These are phyloP conservation scores for Argentina anserina DNA, from an alignment of 306 rosid species.

Conservation along the genomic window DNA sequence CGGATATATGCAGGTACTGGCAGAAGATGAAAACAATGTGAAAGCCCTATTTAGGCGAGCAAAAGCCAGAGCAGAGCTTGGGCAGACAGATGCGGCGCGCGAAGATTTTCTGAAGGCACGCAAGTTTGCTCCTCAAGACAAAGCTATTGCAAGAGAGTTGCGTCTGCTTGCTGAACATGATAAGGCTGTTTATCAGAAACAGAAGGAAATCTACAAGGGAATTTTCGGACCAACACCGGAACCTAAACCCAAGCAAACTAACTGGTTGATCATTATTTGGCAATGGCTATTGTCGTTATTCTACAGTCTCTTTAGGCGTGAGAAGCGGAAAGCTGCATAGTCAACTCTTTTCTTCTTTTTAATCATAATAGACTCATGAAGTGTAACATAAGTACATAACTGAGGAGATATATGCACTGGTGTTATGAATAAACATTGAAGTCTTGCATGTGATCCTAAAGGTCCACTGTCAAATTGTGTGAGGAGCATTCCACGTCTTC, in stretches of 20 bases:
- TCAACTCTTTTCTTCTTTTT: background rate
- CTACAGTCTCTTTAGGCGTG: constrained; percentile 43
- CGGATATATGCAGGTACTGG: constrained; percentile 53
- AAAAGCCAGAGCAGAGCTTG: constrained; percentile 86
- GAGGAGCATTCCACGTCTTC: background rate
- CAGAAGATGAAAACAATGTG: constrained; percentile 77
- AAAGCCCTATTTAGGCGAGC: constrained; percentile 90
- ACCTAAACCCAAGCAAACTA: constrained; percentile 51
- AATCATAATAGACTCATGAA: constrained; percentile 11
- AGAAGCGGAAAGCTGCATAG: constrained; percentile 52
- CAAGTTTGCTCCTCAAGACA: constrained; percentile 64
- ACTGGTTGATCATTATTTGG: constrained; percentile 52
- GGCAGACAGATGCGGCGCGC: constrained; percentile 79
- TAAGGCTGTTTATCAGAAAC: constrained; percentile 85
- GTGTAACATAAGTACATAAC: background rate
- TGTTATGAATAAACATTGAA: background rate
- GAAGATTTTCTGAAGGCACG: constrained; percentile 75
- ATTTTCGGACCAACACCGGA: constrained; percentile 79
- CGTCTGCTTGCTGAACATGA: constrained; percentile 71
- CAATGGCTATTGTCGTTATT: constrained; percentile 62
- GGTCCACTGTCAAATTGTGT: background rate
- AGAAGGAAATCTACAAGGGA: constrained; percentile 88
- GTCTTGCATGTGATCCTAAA: background rate
- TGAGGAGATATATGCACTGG: background rate
- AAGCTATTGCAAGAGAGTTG: constrained; percentile 75